phyloP scores from a whole-genome alignment of 73 alveolate genomes.

The Paramecium octaurelia region DNA sequence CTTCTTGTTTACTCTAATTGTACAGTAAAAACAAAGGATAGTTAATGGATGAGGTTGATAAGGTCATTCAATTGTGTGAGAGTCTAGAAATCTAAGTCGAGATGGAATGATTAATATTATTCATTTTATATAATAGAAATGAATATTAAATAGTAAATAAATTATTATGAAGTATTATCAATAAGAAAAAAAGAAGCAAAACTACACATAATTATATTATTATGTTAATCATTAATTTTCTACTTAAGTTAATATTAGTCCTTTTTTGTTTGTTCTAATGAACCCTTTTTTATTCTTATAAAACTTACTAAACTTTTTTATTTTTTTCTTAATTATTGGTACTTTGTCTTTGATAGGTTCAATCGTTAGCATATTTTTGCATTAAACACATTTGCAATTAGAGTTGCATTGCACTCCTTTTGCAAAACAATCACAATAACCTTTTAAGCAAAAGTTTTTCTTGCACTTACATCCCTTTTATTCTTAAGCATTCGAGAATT shows the following conservation, averaged over 20 bases:
- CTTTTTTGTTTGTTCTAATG: not conserved
- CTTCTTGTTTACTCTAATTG: not conserved
- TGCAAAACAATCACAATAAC: not conserved
- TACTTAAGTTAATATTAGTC: not conserved
- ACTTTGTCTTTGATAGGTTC: not conserved
- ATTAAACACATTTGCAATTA: not conserved
- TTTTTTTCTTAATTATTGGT: conserved; percentile 5
- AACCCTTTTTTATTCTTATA: not conserved
- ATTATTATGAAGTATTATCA: not conserved
- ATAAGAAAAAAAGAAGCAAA: not conserved
- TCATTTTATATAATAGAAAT: not conserved
- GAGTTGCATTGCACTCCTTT: not conserved
- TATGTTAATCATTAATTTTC: not conserved
- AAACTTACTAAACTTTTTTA: not conserved
- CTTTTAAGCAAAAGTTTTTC: not conserved
- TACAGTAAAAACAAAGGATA: conserved; percentile 2
- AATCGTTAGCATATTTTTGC: not conserved
- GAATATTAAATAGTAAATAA: not conserved
- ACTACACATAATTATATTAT: not conserved
- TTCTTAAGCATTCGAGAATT: not conserved
- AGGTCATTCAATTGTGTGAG: not conserved
- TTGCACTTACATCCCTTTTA: not conserved
- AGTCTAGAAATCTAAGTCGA: not conserved
- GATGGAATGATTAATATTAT: not conserved
- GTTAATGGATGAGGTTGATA: conserved; percentile 25